Conservation (phyloP, 192 early-diverging fungal species). For the Dissophora ornata region DNA sequence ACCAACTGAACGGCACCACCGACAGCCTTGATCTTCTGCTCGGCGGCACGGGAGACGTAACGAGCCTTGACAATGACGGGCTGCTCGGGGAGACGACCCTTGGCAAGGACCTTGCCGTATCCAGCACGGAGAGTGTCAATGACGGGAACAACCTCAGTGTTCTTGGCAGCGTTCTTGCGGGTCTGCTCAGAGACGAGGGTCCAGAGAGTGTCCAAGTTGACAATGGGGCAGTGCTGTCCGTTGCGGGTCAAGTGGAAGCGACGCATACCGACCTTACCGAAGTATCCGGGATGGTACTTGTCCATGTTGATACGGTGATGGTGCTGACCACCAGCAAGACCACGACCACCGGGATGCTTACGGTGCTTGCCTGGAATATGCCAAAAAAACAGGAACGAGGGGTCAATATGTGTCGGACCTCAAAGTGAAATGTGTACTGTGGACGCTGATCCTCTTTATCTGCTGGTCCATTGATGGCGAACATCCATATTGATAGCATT, state of each 20-base stretch:
- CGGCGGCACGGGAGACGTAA: constrained; percentile 90
- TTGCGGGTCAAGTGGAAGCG: constrained; percentile 97
- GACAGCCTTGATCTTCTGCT: constrained; percentile 98
- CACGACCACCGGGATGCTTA: constrained; percentile 99
- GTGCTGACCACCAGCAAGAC: constrained; percentile 99
- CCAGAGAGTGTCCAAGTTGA: constrained; percentile 98
- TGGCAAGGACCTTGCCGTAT: constrained; percentile 96
- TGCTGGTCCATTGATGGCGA: too few relatives aligned
- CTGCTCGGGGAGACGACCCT: constrained; percentile 87
- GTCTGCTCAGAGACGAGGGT: constrained; percentile 89
- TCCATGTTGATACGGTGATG: constrained; percentile 99
- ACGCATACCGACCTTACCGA: constrained; percentile 99
- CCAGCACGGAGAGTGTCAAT: constrained; percentile 86
- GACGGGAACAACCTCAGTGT: constrained; percentile 92
- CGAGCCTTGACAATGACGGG: constrained; percentile 97
- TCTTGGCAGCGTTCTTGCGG: constrained; percentile 80
- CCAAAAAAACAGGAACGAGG: not conserved
- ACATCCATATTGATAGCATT: too few relatives aligned
- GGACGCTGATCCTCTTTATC: too few relatives aligned
- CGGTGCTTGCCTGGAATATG: constrained; percentile 86
- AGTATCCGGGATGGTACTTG: constrained; percentile 99
- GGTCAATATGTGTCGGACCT: too few relatives aligned
- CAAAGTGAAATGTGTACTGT: too few relatives aligned
- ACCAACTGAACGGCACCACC: constrained; percentile 85
- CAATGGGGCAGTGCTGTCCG: constrained; percentile 82